Percentiles rank a stretch among this genome's conserved stretches.
phyloP scores from a whole-genome alignment of 2,329 filamentous ascomycete species.

The Aureobasidium sp. region DNA sequence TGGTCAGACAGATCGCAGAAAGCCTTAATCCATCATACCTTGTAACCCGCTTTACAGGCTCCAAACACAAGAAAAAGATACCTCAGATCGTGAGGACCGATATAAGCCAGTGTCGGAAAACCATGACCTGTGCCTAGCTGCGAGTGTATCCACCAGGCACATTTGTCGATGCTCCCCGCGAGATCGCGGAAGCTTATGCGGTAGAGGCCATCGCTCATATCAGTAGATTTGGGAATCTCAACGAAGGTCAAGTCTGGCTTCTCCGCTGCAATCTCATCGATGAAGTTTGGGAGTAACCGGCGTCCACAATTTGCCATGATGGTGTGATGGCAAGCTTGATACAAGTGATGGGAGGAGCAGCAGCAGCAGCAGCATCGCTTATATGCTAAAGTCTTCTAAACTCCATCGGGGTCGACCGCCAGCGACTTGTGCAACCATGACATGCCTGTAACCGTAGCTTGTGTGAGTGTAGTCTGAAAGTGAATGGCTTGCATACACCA shows the following conservation, averaged over 20 bases:
- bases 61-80: conserved; percentile 1
- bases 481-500: background rate
- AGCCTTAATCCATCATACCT: background rate
- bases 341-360: background rate
- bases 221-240: background rate
- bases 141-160: conserved; percentile 3
- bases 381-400: background rate
- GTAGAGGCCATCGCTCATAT: background rate
- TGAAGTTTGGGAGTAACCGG: background rate
- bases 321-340: background rate
- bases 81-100: conserved; percentile 1
- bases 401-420: background rate
- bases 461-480: background rate
- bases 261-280: background rate
- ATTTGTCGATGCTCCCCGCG: background rate
- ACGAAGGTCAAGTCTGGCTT: background rate
- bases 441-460: background rate
- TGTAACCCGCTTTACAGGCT: conserved; percentile 2
- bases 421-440: background rate
- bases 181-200: background rate
- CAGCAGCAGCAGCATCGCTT: background rate
- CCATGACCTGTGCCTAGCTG: background rate
- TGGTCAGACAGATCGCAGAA: background rate
- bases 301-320: background rate
- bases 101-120: background rate